These are phyloP conservation scores for Penicillium crustosum DNA, from an alignment of 2,329 filamentous ascomycete species.

Conservation along the genomic window DNA sequence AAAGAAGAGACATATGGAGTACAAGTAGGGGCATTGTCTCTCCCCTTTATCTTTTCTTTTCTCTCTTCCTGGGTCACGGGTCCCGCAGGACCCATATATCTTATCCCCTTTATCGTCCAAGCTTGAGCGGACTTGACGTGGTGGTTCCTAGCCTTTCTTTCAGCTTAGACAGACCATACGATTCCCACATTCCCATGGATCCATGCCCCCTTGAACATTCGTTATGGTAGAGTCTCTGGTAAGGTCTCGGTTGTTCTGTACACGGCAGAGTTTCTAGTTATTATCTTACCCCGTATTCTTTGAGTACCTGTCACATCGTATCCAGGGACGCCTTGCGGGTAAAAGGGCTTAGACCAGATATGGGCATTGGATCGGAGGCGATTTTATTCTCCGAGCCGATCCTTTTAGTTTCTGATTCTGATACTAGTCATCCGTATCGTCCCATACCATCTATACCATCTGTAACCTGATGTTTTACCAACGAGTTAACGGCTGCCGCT, in stretches of 20 bases:
- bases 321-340: constrained; percentile 1
- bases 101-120: constrained; percentile 2
- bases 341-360: constrained; percentile 6
- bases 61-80: background rate
- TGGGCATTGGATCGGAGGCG: constrained; percentile 16
- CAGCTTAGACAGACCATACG: constrained; percentile 17
- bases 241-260: background rate
- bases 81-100: constrained; percentile 8
- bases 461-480: constrained; percentile 12
- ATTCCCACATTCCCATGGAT: constrained; percentile 19
- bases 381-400: constrained; percentile 13
- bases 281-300: constrained; percentile 10
- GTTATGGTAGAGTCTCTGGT: background rate
- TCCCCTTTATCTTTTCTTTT: background rate
- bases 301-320: background rate
- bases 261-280: background rate
- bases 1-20: background rate
- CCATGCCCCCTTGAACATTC: background rate
- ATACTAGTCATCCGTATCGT: background rate
- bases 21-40: background rate
- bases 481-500: background rate
- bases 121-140: constrained; percentile 6
- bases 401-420: constrained; percentile 12
- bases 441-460: constrained; percentile 2
- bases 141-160: constrained; percentile 2